Percentiles rank a stretch among this genome's conserved stretches.
phyloP scores from a whole-genome alignment of 2,329 filamentous ascomycete genomes.

The Alternaria viburni region DNA sequence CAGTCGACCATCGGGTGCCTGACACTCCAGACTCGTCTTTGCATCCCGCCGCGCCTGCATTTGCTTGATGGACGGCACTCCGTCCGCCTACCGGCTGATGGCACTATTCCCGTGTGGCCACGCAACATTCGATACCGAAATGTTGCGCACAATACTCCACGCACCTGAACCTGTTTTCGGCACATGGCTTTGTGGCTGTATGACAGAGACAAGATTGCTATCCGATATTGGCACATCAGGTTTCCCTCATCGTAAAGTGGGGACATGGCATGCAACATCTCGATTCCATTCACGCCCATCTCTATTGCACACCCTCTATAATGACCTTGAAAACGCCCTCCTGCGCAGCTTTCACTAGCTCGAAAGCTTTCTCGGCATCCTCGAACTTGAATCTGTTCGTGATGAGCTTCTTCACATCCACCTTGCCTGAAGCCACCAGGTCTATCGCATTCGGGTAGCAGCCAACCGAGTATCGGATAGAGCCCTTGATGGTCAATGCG shows the following conservation, averaged over 20 bases:
- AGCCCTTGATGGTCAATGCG: constrained; percentile 58
- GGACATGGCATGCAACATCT: neutral
- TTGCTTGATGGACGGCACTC: neutral
- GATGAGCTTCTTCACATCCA: constrained; percentile 51
- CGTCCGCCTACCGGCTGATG: neutral
- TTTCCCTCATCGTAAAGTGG: neutral
- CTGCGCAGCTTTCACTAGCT: constrained; percentile 48
- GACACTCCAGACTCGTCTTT: neutral
- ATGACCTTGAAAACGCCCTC: constrained; percentile 54
- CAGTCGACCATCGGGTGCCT: neutral
- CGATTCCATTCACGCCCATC: neutral
- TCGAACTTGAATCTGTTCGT: constrained; percentile 54
- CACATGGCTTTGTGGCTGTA: neutral
- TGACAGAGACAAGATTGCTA: neutral
- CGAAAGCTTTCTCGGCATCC: constrained; percentile 57
- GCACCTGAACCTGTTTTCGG: neutral
- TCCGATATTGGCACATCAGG: neutral
- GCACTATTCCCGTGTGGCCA: neutral
- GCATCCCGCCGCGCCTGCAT: neutral
- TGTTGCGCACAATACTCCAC: neutral
- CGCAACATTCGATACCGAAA: neutral
- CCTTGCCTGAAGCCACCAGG: constrained; percentile 58
- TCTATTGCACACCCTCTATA: constrained; percentile 57
- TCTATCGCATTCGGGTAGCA: constrained; percentile 59
- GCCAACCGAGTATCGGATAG: constrained; percentile 59